Percentiles rank a stretch among this genome's conserved stretches.
Evolutionary conservation across 1,284 basidiomycete genomes (phyloP).

Genomic region (Papiliotrema laurentii): DNA sequence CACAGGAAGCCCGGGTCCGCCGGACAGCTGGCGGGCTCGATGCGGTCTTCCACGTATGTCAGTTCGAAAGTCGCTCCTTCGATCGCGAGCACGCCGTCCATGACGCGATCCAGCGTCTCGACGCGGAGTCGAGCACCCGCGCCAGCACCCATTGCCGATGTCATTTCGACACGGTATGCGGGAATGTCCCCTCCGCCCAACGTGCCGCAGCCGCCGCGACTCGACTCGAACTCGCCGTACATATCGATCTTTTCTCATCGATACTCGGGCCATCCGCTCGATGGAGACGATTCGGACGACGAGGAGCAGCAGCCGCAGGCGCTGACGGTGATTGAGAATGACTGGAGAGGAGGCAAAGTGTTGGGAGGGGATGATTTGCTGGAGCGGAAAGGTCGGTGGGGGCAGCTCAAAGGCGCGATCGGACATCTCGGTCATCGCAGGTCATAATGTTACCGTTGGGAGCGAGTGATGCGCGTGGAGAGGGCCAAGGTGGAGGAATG

Average conservation of each 20-base stretch:
- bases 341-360: conserved; percentile 29
- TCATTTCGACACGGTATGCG: conserved; percentile 19
- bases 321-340: conserved; percentile 34
- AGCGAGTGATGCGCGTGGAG: too few species aligned
- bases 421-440: too few species aligned
- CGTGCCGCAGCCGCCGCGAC: conserved; percentile 2
- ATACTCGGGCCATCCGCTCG: conserved; percentile 21
- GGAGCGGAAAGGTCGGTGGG: conserved; percentile 16
- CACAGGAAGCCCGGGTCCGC: too few species aligned
- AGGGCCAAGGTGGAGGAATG: too few species aligned
- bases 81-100: neutral
- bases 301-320: conserved; percentile 15
- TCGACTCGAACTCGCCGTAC: conserved; percentile 14
- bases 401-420: conserved; percentile 18
- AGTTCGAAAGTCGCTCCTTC: neutral
- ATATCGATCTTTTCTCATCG: conserved; percentile 27
- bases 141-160: conserved; percentile 22
- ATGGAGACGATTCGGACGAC: conserved; percentile 35
- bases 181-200: conserved; percentile 7
- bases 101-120: neutral
- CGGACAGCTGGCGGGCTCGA: neutral
- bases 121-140: neutral
- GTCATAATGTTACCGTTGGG: too few species aligned
- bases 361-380: conserved; percentile 10
- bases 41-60: neutral